These are phyloP conservation scores for Diaporthe ampelina DNA, from an alignment of 2,329 filamentous ascomycete genomes.

Conservation along the genomic window DNA sequence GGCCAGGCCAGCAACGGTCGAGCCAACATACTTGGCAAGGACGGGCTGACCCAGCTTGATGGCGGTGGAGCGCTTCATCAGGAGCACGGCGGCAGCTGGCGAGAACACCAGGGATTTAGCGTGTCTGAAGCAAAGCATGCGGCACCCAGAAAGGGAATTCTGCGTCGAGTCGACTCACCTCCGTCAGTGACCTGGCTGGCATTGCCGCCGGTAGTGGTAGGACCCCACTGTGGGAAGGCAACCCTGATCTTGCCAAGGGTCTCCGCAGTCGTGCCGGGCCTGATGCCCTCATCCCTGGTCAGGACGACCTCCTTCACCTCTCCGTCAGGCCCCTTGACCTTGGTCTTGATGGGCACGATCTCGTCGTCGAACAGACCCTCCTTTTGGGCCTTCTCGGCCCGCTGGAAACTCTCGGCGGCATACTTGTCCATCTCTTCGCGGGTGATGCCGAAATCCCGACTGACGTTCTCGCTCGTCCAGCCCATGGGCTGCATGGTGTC, in stretches of 20 bases:
- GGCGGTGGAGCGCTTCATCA: slow-evolving; percentile 96
- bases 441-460: slow-evolving; percentile 87
- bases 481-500: slow-evolving; percentile 98
- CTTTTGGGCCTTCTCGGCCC: slow-evolving; percentile 92
- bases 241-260: slow-evolving; percentile 85
- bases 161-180: slow-evolving; percentile 59
- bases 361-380: slow-evolving; percentile 93
- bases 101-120: slow-evolving; percentile 35
- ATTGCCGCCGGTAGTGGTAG: slow-evolving; percentile 91
- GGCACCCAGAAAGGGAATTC: not conserved
- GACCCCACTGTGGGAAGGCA: slow-evolving; percentile 91
- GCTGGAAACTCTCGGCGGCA: slow-evolving; percentile 87
- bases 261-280: slow-evolving; percentile 90
- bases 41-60: slow-evolving; percentile 90
- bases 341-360: slow-evolving; percentile 88
- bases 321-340: slow-evolving; percentile 86
- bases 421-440: slow-evolving; percentile 87
- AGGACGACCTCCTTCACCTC: slow-evolving; percentile 83
- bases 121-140: not conserved
- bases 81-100: slow-evolving; percentile 82
- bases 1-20: slow-evolving; percentile 89
- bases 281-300: slow-evolving; percentile 89
- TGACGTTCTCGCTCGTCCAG: slow-evolving; percentile 97
- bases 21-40: slow-evolving; percentile 92
- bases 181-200: slow-evolving; percentile 96